Evolutionary conservation across 1,284 basidiomycete species (phyloP), one percentile per base, ranked within the genome.

Genomic region (Ustilago lituana): DNA sequence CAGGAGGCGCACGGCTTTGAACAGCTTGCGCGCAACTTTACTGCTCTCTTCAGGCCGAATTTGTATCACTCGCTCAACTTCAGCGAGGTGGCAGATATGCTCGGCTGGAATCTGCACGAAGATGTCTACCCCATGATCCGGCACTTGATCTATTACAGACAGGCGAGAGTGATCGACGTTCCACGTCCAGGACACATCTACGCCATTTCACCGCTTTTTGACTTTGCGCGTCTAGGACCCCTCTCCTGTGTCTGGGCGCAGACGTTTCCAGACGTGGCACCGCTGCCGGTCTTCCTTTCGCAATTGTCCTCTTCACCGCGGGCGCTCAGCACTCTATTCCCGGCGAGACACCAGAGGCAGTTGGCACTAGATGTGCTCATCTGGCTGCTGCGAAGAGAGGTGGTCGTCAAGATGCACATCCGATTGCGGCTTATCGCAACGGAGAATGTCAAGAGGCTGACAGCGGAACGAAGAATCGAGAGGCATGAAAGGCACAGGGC

Each of bases 331-430:
- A 41, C 72, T 1, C 59, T 66, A 15, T 71, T 75, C 46, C 56
- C 69, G 11, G 56, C 60, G 8, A 41, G 69, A 15, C 57, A 71
- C 23, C 55, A 70, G 35, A 56, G 56, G 12, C 48, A 87, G 14
- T 82, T 89, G 37, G 95, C 91, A 78, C 87, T 91, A 54, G 88
- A 91, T 36, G 90, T 94, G 32, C 87, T 98, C n/a, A 84, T 91
- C 39, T 98, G 94, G 94, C 88, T 98, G 84, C 86, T 98, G 33
- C 90, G 91, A 68, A 88, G 89, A 46, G 91, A 92, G 72, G 86
- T 98, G 58, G 85, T 97, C 20, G 87, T 91, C 53, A 91, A 92
- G 29, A 85, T 94, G 39, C 94, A 94, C 80, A 87, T 94, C 8
- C 88, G 91, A 36, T 88, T 95, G 48, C 89, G 94, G 33, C 86